Conservation (phyloP, 164 flowering plant genomes). For the Liriodendron chinense region DNA sequence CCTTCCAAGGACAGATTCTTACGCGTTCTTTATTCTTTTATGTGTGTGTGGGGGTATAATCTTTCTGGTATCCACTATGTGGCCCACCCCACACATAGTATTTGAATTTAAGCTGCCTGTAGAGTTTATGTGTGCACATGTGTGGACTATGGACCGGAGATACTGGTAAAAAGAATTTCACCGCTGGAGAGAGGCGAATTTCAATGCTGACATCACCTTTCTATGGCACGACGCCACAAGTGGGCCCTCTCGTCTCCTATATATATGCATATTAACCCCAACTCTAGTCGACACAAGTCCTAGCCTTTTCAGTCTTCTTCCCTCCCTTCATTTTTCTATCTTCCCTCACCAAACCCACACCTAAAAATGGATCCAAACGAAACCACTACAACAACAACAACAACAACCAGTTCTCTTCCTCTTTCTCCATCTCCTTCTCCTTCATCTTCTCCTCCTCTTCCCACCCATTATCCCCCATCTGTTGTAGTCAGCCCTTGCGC, state of each 20-base stretch:
- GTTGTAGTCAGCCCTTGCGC: slow-evolving; percentile 64
- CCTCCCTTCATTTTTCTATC: not conserved
- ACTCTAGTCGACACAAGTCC: not conserved
- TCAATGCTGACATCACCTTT: not conserved
- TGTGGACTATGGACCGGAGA: not conserved
- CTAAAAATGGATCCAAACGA: slow-evolving; percentile 18
- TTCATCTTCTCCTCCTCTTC: slow-evolving; percentile 16
- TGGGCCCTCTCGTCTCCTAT: not conserved
- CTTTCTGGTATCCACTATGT: too few species aligned
- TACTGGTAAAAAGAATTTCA: not conserved
- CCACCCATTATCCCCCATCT: slow-evolving; percentile 15
- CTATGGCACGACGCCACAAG: not conserved
- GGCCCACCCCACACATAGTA: too few species aligned
- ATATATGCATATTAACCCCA: not conserved
- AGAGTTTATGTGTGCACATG: too few species aligned
- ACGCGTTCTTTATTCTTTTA: too few species aligned
- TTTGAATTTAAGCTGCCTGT: too few species aligned
- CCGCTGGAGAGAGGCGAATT: not conserved
- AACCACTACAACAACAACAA: slow-evolving; percentile 10
- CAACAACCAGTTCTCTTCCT: slow-evolving; percentile 2
- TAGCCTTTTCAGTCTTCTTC: not conserved
- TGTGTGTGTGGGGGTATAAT: too few species aligned
- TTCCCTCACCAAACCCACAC: not conserved
- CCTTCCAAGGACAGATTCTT: too few species aligned
- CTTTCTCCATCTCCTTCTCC: slow-evolving; percentile 10